Conservation (phyloP, 2,329 filamentous ascomycete genomes). For the Penicillium hesseltinei region DNA sequence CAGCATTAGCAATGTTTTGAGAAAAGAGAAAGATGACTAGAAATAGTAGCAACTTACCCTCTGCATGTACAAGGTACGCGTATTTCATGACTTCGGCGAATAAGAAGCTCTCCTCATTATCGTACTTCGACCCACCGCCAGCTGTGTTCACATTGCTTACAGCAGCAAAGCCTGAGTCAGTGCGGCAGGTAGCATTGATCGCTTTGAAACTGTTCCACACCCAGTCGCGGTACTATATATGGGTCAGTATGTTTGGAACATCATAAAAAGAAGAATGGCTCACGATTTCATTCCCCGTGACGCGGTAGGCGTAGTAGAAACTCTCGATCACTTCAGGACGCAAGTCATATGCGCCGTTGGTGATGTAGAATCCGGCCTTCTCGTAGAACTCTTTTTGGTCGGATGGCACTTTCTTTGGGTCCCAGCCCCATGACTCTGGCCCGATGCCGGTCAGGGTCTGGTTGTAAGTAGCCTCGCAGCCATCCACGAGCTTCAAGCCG, state of each 20-base stretch:
- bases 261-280: neutral
- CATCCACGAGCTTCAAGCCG: conserved; percentile 68
- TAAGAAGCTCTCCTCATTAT: conserved; percentile 84
- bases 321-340: conserved; percentile 80
- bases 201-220: conserved; percentile 74
- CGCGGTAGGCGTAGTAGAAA: conserved; percentile 82
- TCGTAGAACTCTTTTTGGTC: conserved; percentile 61
- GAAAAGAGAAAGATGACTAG: neutral
- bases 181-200: conserved; percentile 63
- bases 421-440: conserved; percentile 69
- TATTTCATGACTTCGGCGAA: conserved; percentile 90
- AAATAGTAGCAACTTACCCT: conserved; percentile 25
- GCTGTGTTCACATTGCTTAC: conserved; percentile 64
- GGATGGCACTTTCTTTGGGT: conserved; percentile 49
- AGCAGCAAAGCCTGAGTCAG: conserved; percentile 65
- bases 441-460: conserved; percentile 70
- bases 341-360: conserved; percentile 60
- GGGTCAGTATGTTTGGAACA: conserved; percentile 8
- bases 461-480: conserved; percentile 72
- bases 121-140: conserved; percentile 59
- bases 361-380: conserved; percentile 70
- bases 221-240: conserved; percentile 68
- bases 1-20: conserved; percentile 12
- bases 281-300: conserved; percentile 65
- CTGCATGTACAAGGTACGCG: conserved; percentile 66